Evolutionary conservation across 2,329 filamentous ascomycete genomes (phyloP).

Genomic region (Cordyceps cicadae): DNA sequence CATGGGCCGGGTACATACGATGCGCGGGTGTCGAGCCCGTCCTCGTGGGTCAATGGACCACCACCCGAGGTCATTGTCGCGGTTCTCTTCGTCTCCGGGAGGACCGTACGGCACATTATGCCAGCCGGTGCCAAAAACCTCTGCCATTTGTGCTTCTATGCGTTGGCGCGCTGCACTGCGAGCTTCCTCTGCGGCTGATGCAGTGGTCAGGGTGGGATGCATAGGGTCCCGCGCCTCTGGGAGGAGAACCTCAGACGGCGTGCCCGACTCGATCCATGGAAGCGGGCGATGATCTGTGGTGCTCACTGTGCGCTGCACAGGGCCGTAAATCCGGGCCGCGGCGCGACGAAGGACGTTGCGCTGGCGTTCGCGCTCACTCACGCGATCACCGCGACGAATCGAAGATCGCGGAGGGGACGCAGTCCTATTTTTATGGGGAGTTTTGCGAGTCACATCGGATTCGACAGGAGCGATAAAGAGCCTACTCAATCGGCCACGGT

Average conservation of each 20-base stretch:
- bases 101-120: conserved; percentile 11
- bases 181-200: conserved; percentile 11
- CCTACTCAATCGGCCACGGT: conserved; percentile 20
- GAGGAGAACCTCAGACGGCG: not conserved
- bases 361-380: conserved; percentile 23
- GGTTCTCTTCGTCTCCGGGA: conserved; percentile 12
- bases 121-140: conserved; percentile 17
- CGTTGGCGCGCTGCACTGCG: conserved; percentile 11
- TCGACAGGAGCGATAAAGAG: conserved; percentile 39
- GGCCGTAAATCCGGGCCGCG: conserved; percentile 21
- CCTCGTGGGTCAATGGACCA: conserved; percentile 19
- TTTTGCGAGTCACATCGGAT: conserved; percentile 32
- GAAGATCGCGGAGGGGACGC: conserved; percentile 29
- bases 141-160: conserved; percentile 22
- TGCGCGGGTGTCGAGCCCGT: conserved; percentile 15
- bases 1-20: conserved; percentile 16
- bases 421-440: conserved; percentile 22
- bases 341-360: conserved; percentile 17
- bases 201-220: conserved; percentile 17
- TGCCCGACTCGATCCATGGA: conserved; percentile 18
- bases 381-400: conserved; percentile 31
- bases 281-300: conserved; percentile 13
- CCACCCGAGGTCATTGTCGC: conserved; percentile 17
- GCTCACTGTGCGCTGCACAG: conserved; percentile 19
- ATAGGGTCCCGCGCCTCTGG: not conserved